Base-by-base conservation (phyloP, 495 filamentous ascomycete genomes). In the Penicillium alfredii region DNA sequence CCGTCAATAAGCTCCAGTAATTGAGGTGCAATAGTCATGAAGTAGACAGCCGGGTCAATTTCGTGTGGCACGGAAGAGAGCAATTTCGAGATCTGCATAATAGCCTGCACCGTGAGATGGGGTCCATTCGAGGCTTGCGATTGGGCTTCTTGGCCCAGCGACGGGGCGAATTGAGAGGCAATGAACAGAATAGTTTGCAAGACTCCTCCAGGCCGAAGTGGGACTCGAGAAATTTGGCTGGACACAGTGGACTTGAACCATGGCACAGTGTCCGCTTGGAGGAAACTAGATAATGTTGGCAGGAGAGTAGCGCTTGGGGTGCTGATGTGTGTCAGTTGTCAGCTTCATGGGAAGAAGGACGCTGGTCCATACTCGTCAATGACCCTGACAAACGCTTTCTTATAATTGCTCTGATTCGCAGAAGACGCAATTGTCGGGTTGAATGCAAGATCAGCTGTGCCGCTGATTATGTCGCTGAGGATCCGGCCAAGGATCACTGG, bases 181-280 rank as follows among this genome's bases (percentile, higher is more conserved):
- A 88, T 68, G 47, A 88, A 88, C 47, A 86, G 73, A 28, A 90
- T 72, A 0, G 77, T 81, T 24, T 80, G 71, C 12, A 82, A 55
- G 4, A 88, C 80, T 3, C 84, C 85, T 35, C 70, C 56, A 0
- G 69, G 55, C 1, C 83, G 71, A n/a, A 86, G 67, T 3, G 85
- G 82, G 10, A 88, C 47, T 11, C 66, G 47, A 8, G 81, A 76
- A 7, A 90, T 64, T 9, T 65, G 53, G 5, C 63, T 58, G 10
- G 77, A 73, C 11, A 84, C 49, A 1, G 51, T 45, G 3, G 59
- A 51, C 19, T 66, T 71, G 35, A 76, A 63, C 72, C 72, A 75
- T 17, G 48, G 35, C 11, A 61, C 47, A 7, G 63, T 55, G n/a
- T 63, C 59, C 11, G 73, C 48, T 25, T 70, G 66, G 6, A 76